Conservation (phyloP, 2,329 filamentous ascomycete species). For the Cercospora beticola region DNA sequence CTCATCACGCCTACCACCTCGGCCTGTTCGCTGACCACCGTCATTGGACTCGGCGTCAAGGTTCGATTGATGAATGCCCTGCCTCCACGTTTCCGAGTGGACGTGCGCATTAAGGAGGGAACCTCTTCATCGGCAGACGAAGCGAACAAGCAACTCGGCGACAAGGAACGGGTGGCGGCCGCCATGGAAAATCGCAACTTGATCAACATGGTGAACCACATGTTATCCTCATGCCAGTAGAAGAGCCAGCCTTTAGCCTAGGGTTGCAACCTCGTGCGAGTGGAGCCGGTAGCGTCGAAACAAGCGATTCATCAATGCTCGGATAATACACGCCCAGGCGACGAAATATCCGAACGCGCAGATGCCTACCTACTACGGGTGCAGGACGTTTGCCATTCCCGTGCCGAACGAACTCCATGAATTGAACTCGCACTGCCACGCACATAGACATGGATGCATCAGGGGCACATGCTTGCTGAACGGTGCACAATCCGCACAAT, state of each 20-base stretch:
- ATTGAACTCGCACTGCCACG: not conserved
- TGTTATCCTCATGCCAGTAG: slow-evolving; percentile 60
- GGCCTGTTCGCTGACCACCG: slow-evolving; percentile 92
- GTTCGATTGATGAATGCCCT: slow-evolving; percentile 88
- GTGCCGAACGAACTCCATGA: not conserved
- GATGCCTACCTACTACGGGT: not conserved
- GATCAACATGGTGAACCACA: slow-evolving; percentile 84
- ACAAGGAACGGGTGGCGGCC: slow-evolving; percentile 94
- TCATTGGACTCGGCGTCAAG: slow-evolving; percentile 90
- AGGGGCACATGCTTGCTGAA: not conserved
- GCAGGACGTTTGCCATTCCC: not conserved
- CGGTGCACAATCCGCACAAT: not conserved
- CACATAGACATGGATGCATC: not conserved
- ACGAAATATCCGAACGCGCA: not conserved
- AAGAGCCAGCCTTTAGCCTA: slow-evolving; percentile 15
- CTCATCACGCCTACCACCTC: slow-evolving; percentile 95
- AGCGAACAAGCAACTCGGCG: slow-evolving; percentile 92
- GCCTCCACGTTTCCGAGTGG: slow-evolving; percentile 86
- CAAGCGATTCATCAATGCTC: not conserved
- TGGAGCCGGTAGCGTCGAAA: not conserved
- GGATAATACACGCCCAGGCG: not conserved
- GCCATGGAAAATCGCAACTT: slow-evolving; percentile 91
- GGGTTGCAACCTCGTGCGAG: not conserved
- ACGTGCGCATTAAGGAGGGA: slow-evolving; percentile 91
- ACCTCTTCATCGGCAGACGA: slow-evolving; percentile 94